Percentiles rank a stretch among this genome's conserved stretches.
Conservation (phyloP, 1,284 basidiomycete species). For the Grifola frondosa region DNA sequence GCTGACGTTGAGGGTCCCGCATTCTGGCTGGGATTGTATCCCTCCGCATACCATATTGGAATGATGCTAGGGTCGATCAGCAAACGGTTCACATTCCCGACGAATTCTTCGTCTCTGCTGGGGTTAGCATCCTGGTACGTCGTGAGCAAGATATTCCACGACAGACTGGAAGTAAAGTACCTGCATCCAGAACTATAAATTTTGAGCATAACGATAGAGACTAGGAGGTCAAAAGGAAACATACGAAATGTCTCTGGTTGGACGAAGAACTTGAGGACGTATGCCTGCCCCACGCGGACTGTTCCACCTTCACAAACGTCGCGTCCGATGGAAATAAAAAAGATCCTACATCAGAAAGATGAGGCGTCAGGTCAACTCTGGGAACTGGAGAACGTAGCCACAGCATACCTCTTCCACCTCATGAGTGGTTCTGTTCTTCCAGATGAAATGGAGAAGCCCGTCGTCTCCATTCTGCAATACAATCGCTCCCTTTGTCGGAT, state of each 20-base stretch:
- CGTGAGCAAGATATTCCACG: too few species aligned
- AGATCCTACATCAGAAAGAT: slow-evolving; percentile 50
- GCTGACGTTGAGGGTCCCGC: slow-evolving; percentile 41
- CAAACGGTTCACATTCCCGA: slow-evolving; percentile 64
- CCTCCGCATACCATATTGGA: slow-evolving; percentile 52
- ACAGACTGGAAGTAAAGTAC: too few species aligned
- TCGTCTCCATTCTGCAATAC: slow-evolving; percentile 68
- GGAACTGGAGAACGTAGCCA: slow-evolving; percentile 4
- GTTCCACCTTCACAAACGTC: slow-evolving; percentile 65
- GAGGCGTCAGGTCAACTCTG: not conserved
- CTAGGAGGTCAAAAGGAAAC: slow-evolving; percentile 29
- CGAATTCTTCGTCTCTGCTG: slow-evolving; percentile 69
- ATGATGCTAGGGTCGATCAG: slow-evolving; percentile 62
- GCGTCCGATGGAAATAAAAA: slow-evolving; percentile 77
- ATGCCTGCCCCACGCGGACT: slow-evolving; percentile 63
- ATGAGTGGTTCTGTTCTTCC: slow-evolving; percentile 68
- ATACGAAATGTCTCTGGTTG: slow-evolving; percentile 76
- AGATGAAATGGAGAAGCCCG: slow-evolving; percentile 71
- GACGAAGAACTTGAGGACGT: slow-evolving; percentile 82
- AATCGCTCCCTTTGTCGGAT: slow-evolving; percentile 69
- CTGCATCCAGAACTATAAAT: slow-evolving; percentile 78
- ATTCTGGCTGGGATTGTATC: slow-evolving; percentile 21
- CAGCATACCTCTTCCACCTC: slow-evolving; percentile 57
- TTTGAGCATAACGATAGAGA: slow-evolving; percentile 7
- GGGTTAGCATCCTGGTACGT: slow-evolving; percentile 69